Base-by-base conservation (phyloP, 805 yeast genomes). In the Metschnikowia anglica region DNA sequence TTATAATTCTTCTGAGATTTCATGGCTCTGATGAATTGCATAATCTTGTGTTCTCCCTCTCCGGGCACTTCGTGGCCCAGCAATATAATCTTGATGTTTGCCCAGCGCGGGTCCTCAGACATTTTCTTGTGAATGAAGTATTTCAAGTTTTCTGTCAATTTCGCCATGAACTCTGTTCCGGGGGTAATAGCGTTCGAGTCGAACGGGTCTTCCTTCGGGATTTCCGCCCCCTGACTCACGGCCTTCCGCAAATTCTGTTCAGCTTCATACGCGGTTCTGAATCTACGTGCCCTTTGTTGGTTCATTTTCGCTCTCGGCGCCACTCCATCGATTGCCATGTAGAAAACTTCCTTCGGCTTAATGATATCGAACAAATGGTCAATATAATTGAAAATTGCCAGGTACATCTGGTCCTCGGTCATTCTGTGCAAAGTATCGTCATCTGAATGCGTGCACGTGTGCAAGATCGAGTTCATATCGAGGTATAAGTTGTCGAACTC, bases 281-380 rank as follows among this genome's bases (percentile, higher is more conserved):
- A 91, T 68, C 99, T 81, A 73, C 99, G 82, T 0, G 97, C 81
- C 67, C 99, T 80, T 66, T 91, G 99, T 66, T 91, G 98, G 62
- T 91, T 91, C 97, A 91, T 90, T 61, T 91, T 91, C 9, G 99
- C 99, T 62, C 99, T 74, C 31, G 99, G 99, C 0, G 99, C 99
- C 39, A 91, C 98, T 61, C 99, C 99, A 68, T 91, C 99, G 56
- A 91, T 87, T 3, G 99, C 98, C 96, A 91, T 89, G 61, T 85
- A 90, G 54, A 91, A 87, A 11, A 84, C 79, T 60, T 88, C 77
- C 55, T 85, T 75, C 7, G 99, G 99, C 61, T 82, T 81, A 52
- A 93, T 89, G 19, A 88, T 80, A 48, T 83, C 83, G 58, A 93
- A 91, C 44, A 93, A 70, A 64, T 93, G 97, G 62, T 93, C 99